Evolutionary conservation across 2,329 filamentous ascomycete species (phyloP), one percentile per base, ranked within the genome.

Genomic region (Cladosporium sp.): DNA sequence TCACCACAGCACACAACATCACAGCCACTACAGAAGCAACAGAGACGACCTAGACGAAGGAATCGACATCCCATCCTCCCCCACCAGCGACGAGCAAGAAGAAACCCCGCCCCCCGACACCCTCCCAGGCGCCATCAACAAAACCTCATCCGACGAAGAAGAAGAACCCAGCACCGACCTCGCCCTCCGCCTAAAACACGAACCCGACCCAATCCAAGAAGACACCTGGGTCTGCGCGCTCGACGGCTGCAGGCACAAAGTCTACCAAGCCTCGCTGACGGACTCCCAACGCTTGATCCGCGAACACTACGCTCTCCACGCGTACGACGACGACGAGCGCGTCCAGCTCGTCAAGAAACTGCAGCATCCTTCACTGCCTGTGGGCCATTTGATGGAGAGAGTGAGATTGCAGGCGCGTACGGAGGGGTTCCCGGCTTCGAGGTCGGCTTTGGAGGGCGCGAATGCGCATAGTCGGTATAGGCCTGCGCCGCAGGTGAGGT

Each of bases 151-250:
- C 2, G 36, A 30, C 16, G 43, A 35, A 15, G 25, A 36, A 3
- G 38, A 43, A 22, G 41, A 19, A 20, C 50, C 38, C 20, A 30
- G 39, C n/a, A 46, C 46, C 15, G 45, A 48, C 9, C 45, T 48
- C 16, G 36, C 45, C 18, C 16, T 48, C 30, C 48, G 42, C 7
- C 22, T 57, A 12, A 51, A 46, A 15, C 55, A 60, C 38, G 32
- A 13, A 7, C 49, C 53, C 11, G 61, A 65, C 41, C 58, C 59
- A 7, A 45, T 62, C 3, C 63, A 66, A 48, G 59, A 65, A 53
- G 78, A 83, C 47, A 81, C 80, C 0, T 89, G 85, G 84, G 71
- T 70, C 1, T 89, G 85, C 59, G 76, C 77, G 4, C 75, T 84
- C 53, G 78, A 81, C 9, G 82, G 77, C 19, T 89, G 85, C 59